Evolutionary conservation across 2,329 filamentous ascomycete genomes (phyloP), one percentile per base, ranked within the genome.

Genomic region (Penicillium crustosum): DNA sequence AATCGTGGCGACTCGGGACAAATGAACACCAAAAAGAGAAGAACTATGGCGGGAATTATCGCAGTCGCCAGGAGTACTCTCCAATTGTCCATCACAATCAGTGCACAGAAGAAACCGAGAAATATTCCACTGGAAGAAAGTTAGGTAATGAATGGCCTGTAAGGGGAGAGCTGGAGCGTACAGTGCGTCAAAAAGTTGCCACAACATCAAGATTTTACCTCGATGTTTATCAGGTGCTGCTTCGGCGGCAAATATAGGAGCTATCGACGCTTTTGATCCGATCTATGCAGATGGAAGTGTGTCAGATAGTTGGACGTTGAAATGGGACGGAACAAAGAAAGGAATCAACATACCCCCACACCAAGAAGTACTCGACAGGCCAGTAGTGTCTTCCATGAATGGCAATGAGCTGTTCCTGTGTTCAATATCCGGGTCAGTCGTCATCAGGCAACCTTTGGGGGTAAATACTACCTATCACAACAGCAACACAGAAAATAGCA

Each of bases 291-390:
- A 17, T n/a, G 6, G 23, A 7, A 31, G 21, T 17, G 21, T 35
- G 35, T n/a, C 15, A 25, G 48, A 19, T 25, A 19, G 17, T 27
- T 9, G 23, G 21, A 38, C 12, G 12, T 33, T n/a, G 21, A 50
- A 12, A 39, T 27, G 15, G 17, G 7, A 49, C 23, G 9, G 5
- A 7, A 29, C 17, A 44, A 23, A 23, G 23, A 23, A 4, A 23
- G 23, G 4, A 21, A 17, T 21, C 13, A 21, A 33, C 38, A 21
- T 58, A 66, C 62, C 25, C 71, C 70, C 21, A 73, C 59, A 10
- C 71, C 71, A 8, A 73, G 66, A 4, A 73, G 21, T 5, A 71
- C 29, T 0, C 71, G 65, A 43, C 67, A 70, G 21, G 57, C 49
- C n/a, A 73, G 65, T 7, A 73, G 61, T 42, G 65, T 35, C 36